Evolutionary conservation across 2,329 filamentous ascomycete genomes (phyloP), one percentile per base, ranked within the genome.

Genomic region (Beauveria medogensis): DNA sequence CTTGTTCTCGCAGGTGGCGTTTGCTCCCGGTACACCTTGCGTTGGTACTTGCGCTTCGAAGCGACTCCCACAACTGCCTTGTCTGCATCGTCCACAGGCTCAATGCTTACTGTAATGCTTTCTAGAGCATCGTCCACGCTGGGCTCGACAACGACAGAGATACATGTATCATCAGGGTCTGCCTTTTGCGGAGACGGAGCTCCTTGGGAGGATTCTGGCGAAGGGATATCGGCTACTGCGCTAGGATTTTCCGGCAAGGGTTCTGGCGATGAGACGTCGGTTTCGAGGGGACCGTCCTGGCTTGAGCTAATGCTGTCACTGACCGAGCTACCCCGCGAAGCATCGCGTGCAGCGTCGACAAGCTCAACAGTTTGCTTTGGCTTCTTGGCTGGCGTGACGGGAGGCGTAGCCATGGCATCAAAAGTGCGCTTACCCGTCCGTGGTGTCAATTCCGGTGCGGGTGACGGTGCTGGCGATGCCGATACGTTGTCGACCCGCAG

Each of bases 341-440:
- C 68, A 2, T 67, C 68, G 1, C 68, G 63, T 1, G 67, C 69
- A 3, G 67, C 54, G 3, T 71, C 60, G 7, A 73, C 53, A 2
- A 73, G 67, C 18, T 67, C 67, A 20, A 67, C 56, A 30, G 65
- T 58, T 30, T 67, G 65, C 67, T 79, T 82, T 14, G 74, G 70
- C 61, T 73, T 77, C 67, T 85, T 85, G 0, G 80, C 73, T 0
- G 82, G 82, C 0, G 82, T 85, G 14, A 80, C 72, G 0, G 82
- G 82, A 0, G 82, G 82, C 4, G 82, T 82, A 2, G 77, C 77
- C 5, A 84, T 71, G 5, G 71, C 72, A 37, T 79, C 77, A 5
- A 70, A 67, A 0, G 76, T 73, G 20, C 77, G 72, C 66, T 80
- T 83, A 10, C 66, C 68, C 8, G 65, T 68, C 40, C 66, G 64